phyloP scores from a whole-genome alignment of 768 basidiomycete species.

The Pleurotus cornucopiae region DNA sequence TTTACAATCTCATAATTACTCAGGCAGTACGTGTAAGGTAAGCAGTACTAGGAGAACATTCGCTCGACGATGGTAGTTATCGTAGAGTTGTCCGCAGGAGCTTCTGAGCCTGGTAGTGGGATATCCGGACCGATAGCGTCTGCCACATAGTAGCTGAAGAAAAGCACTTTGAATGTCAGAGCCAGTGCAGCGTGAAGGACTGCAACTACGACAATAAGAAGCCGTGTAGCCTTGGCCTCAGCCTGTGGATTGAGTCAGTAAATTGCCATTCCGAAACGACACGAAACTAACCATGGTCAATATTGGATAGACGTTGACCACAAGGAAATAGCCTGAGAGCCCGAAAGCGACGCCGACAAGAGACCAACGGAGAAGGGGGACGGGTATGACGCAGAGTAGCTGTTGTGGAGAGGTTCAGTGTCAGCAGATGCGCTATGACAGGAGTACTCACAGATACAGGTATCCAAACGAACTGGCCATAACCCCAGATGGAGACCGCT shows the following conservation, averaged over 20 bases:
- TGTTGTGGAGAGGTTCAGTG: constrained; percentile 18
- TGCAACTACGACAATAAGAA: constrained; percentile 74
- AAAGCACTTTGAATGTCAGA: constrained; percentile 79
- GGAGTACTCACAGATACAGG: constrained; percentile 64
- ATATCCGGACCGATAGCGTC: constrained; percentile 39
- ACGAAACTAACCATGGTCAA: constrained; percentile 65
- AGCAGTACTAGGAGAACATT: neutral
- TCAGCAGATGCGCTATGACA: too few species aligned
- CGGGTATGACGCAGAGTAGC: constrained; percentile 84
- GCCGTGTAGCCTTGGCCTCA: constrained; percentile 81
- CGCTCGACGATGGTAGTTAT: constrained; percentile 5
- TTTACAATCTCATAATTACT: neutral
- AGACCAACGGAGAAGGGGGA: constrained; percentile 78
- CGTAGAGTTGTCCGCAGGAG: constrained; percentile 22
- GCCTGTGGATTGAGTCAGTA: constrained; percentile 42
- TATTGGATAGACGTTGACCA: constrained; percentile 83
- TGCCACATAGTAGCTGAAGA: constrained; percentile 51
- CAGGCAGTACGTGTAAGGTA: neutral
- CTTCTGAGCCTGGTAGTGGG: constrained; percentile 36
- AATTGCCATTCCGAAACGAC: neutral
- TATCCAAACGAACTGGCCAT: constrained; percentile 84
- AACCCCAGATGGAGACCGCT: constrained; percentile 77
- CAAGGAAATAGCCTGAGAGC: constrained; percentile 86
- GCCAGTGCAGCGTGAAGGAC: constrained; percentile 77
- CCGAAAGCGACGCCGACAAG: constrained; percentile 69